A percentile compares a stretch with the other conserved stretches of the same genome.
Conservation (phyloP, 2,329 filamentous ascomycete genomes). For the Penicillium sclerotiorum region DNA sequence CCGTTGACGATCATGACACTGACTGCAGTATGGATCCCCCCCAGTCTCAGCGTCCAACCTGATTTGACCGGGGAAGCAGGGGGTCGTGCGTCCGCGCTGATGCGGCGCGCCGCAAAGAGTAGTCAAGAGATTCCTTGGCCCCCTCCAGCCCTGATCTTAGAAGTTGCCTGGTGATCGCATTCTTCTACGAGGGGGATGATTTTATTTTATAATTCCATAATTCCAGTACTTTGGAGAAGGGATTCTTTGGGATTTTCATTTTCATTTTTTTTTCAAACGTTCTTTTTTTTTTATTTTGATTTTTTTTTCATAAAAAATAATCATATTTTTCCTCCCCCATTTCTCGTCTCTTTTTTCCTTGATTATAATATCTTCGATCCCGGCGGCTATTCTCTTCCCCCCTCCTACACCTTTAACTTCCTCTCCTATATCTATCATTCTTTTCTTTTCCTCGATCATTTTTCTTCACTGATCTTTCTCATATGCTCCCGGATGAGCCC, state of each 20-base stretch:
- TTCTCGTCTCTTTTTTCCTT: too few relatives aligned
- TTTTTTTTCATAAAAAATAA: too few relatives aligned
- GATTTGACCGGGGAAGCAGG: slow-evolving; percentile 41
- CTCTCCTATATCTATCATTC: background rate
- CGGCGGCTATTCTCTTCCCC: background rate
- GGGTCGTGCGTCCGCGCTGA: slow-evolving; percentile 31
- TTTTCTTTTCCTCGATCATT: slow-evolving; percentile 1
- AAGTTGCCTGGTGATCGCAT: slow-evolving; percentile 27
- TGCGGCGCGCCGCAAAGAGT: slow-evolving; percentile 40
- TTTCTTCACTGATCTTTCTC: slow-evolving; percentile 1
- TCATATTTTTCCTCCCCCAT: too few relatives aligned
- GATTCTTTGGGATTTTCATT: background rate
- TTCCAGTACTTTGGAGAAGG: background rate
- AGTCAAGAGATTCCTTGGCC: slow-evolving; percentile 30
- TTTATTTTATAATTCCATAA: background rate
- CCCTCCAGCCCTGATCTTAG: slow-evolving; percentile 22
- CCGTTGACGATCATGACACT: slow-evolving; percentile 25
- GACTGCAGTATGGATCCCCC: slow-evolving; percentile 15
- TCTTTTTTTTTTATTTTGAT: slow-evolving; percentile 1
- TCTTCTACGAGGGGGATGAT: slow-evolving; percentile 9
- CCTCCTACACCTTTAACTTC: background rate
- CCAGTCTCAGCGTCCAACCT: slow-evolving; percentile 12
- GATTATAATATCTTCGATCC: too few relatives aligned
- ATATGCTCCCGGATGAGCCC: background rate
- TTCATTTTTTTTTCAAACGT: background rate